Percentiles rank a stretch among this genome's conserved stretches.
Conservation (phyloP, 2,329 filamentous ascomycete genomes). For the Pezicula rhizophila region DNA sequence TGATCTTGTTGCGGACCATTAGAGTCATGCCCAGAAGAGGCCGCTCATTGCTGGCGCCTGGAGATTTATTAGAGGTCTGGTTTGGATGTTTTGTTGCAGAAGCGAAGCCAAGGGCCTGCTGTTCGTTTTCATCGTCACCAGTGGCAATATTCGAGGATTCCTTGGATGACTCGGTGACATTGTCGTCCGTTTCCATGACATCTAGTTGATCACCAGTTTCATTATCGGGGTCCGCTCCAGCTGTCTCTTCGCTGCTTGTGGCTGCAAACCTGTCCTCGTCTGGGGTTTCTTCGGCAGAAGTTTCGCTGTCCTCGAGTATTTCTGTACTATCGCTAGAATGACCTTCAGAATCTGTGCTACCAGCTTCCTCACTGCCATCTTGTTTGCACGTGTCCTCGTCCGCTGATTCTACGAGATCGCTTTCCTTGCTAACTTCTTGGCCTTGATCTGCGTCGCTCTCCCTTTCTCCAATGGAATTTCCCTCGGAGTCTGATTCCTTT, state of each 20-base stretch:
- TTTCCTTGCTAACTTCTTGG: neutral
- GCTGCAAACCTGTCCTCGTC: neutral
- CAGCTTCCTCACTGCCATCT: neutral
- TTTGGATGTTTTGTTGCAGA: constrained; percentile 1
- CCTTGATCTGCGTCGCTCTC: neutral
- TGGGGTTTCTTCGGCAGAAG: neutral
- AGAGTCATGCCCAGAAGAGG: constrained; percentile 50
- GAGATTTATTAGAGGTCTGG: neutral
- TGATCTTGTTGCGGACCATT: constrained; percentile 65
- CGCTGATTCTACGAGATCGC: neutral
- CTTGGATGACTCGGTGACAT: no score
- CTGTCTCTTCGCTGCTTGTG: constrained; percentile 5
- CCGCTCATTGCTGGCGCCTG: neutral
- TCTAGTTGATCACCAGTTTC: constrained; percentile 4
- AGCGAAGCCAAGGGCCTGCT: neutral
- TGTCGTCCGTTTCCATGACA: neutral
- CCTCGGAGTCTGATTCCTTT: neutral
- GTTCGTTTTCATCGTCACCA: neutral
- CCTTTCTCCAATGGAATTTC: neutral
- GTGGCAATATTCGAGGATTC: no score
- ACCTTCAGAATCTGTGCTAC: neutral
- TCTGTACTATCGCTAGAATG: neutral
- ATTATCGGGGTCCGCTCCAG: constrained; percentile 18
- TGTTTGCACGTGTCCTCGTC: neutral
- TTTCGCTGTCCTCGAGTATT: neutral